Evolutionary conservation across 345 rosid genomes (phyloP).

Genomic region (Lumnitzera racemosa): DNA sequence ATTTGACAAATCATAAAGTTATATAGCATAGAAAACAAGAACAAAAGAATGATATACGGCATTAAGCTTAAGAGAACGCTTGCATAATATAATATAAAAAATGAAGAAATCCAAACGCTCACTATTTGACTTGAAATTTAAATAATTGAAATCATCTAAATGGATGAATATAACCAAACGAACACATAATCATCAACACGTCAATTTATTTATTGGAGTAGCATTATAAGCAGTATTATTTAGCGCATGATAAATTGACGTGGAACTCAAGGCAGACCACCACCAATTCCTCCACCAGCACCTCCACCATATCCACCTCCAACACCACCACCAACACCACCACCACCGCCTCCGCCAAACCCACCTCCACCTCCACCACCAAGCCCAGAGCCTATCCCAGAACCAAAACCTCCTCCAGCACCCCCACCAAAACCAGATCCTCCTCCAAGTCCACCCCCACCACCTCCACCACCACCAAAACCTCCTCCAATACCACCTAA

Average conservation of each 20-base stretch:
- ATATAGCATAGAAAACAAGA: too few species aligned
- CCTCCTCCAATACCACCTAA: conserved; percentile 4
- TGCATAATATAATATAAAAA: too few species aligned
- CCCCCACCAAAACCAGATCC: conserved; percentile 6
- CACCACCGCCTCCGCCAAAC: conserved; percentile 3
- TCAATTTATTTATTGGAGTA: too few species aligned
- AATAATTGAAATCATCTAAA: too few species aligned
- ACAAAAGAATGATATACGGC: too few species aligned
- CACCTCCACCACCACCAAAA: background rate
- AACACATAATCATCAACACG: too few species aligned
- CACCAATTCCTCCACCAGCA: conserved; percentile 14
- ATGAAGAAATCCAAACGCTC: too few species aligned
- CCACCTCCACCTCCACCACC: conserved; percentile 6
- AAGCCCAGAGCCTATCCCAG: conserved; percentile 11
- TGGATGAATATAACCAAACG: too few species aligned
- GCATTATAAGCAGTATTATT: background rate
- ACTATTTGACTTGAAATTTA: too few species aligned
- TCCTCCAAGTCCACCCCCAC: background rate
- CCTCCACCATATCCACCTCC: conserved; percentile 8
- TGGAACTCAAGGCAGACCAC: conserved; percentile 1
- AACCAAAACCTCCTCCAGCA: conserved; percentile 11
- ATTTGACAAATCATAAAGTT: too few species aligned
- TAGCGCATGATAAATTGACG: background rate
- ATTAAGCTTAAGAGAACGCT: too few species aligned
- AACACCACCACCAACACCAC: background rate